Conservation (phyloP, 768 basidiomycete genomes). For the Pulveroboletus sp. region DNA sequence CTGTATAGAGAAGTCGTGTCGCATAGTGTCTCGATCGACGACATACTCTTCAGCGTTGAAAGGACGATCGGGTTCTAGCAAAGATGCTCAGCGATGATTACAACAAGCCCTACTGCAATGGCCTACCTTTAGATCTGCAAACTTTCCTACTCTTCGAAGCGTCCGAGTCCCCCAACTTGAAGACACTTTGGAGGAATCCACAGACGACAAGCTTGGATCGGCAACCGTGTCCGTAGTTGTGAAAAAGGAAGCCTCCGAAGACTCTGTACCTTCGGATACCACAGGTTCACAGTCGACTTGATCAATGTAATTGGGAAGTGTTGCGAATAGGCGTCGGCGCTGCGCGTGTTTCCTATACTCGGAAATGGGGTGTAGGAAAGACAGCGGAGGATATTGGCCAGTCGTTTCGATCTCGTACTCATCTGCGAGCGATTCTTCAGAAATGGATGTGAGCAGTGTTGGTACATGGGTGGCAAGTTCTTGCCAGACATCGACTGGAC, state of each 20-base stretch:
- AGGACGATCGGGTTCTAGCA: background rate
- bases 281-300: background rate
- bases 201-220: background rate
- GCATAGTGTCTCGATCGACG: background rate
- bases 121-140: slow-evolving; percentile 1
- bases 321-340: background rate
- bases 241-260: background rate
- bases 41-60: background rate
- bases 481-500: background rate
- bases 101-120: too few species aligned
- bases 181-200: background rate
- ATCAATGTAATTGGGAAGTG: background rate
- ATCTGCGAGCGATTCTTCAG: slow-evolving; percentile 7
- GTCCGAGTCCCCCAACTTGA: too few species aligned
- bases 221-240: background rate
- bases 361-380: background rate
- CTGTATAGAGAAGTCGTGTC: background rate
- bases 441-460: slow-evolving; percentile 2
- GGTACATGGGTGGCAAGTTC: slow-evolving; percentile 2
- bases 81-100: background rate
- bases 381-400: background rate
- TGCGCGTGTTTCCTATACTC: background rate
- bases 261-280: background rate
- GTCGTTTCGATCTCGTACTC: slow-evolving; percentile 1
- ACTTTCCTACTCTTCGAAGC: slow-evolving; percentile 1